phyloP scores from a whole-genome alignment of 305 asterid genomes.

The Coffea humblotiana region DNA sequence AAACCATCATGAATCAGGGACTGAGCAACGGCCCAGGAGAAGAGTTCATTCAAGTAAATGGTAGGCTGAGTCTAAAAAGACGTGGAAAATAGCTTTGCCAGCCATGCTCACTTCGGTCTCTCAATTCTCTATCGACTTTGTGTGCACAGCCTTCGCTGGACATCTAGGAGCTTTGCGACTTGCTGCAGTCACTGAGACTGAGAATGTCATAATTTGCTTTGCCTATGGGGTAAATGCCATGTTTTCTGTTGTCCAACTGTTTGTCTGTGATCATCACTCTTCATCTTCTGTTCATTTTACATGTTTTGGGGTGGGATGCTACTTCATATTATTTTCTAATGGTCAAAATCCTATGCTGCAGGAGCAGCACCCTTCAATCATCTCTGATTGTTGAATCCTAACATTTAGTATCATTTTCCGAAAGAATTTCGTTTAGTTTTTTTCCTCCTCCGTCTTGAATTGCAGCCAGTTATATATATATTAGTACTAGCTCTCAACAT shows the following conservation, averaged over 20 bases:
- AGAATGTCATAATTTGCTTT: conserved; percentile 29
- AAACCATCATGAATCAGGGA: not conserved
- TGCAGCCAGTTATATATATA: not conserved
- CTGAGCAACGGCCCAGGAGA: not conserved
- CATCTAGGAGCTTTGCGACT: conserved; percentile 31
- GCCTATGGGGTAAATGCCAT: conserved; percentile 33
- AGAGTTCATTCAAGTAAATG: not conserved
- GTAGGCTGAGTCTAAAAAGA: conserved; percentile 24
- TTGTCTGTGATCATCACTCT: not conserved
- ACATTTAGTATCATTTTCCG: too few species aligned
- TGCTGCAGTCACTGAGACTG: conserved; percentile 32
- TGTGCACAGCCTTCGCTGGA: conserved; percentile 27
- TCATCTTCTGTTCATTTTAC: too few species aligned
- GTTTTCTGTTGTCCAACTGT: not conserved
- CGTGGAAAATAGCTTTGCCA: conserved; percentile 34
- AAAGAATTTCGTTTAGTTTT: too few species aligned
- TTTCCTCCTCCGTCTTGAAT: too few species aligned
- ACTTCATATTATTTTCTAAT: too few species aligned
- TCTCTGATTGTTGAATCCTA: too few species aligned
- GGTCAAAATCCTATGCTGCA: too few species aligned
- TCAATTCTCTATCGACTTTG: conserved; percentile 28
- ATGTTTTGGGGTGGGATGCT: too few species aligned
- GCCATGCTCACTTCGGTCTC: conserved; percentile 25
- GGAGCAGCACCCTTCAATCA: too few species aligned
- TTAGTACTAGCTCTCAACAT: too few species aligned